Percentiles rank a stretch among this genome's conserved stretches.
Conservation (phyloP, 2,329 filamentous ascomycete genomes). For the Pseudogymnoascus sp. region DNA sequence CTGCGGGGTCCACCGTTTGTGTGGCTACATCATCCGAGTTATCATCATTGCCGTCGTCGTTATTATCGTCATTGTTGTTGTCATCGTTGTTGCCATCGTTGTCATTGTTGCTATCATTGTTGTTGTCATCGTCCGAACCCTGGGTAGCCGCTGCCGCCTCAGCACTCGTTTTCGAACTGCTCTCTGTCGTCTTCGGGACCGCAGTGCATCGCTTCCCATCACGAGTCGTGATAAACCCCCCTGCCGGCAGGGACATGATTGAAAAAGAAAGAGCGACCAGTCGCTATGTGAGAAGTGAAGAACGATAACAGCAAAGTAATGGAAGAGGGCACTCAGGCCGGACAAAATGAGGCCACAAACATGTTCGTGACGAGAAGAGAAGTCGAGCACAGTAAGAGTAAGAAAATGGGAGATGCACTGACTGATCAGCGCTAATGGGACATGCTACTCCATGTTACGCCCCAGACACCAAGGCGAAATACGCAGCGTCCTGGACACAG, state of each 20-base stretch:
- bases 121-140: conserved; percentile 13
- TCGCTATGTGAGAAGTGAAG: not conserved
- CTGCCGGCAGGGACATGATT: conserved; percentile 31
- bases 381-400: not conserved
- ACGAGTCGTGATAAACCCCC: conserved; percentile 42
- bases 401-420: not conserved
- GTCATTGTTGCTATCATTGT: not conserved
- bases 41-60: conserved; percentile 1
- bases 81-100: conserved; percentile 11
- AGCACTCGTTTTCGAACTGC: conserved; percentile 7
- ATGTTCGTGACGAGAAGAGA: not conserved
- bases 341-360: not conserved
- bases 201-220: conserved; percentile 47
- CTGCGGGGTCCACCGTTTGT: not conserved
- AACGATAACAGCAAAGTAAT: not conserved
- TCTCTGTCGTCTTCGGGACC: conserved; percentile 32
- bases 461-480: not conserved
- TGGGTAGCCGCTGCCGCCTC: conserved; percentile 13
- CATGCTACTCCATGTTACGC: not conserved
- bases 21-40: not conserved
- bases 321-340: not conserved
- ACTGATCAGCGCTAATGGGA: not conserved
- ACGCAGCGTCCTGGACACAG: not conserved
- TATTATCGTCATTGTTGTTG: not conserved
- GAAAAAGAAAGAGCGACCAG: conserved; percentile 1